These are phyloP conservation scores for Mortierella sp. DNA, from an alignment of 371 early-diverging fungal genomes.

Conservation along the genomic window DNA sequence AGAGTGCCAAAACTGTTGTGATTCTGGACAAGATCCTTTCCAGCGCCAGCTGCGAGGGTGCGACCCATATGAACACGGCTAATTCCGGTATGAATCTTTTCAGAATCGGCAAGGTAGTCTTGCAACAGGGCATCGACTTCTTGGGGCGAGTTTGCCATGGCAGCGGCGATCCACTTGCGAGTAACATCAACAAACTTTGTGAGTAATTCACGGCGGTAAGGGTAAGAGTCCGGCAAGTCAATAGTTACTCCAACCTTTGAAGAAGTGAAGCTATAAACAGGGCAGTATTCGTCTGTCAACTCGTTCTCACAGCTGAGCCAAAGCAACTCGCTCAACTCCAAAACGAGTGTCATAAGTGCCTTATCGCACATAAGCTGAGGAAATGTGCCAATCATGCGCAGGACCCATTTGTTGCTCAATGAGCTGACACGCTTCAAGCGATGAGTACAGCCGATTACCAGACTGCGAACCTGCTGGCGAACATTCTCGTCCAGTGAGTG, in stretches of 20 bases:
- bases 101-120: conserved; percentile 73
- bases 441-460: conserved; percentile 77
- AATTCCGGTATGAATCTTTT: conserved; percentile 62
- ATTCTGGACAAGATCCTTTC: conserved; percentile 64
- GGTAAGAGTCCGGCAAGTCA: conserved; percentile 81
- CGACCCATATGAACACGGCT: conserved; percentile 79
- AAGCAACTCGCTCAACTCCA: conserved; percentile 83
- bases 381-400: conserved; percentile 68
- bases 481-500: conserved; percentile 65
- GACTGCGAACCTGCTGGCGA: conserved; percentile 67
- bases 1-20: conserved; percentile 62
- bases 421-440: conserved; percentile 76
- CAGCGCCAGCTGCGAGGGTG: conserved; percentile 80
- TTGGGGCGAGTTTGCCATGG: conserved; percentile 60
- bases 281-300: conserved; percentile 84
- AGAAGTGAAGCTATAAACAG: conserved; percentile 81
- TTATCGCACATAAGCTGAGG: conserved; percentile 84
- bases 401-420: conserved; percentile 67
- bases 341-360: conserved; percentile 66
- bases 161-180: conserved; percentile 77
- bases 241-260: conserved; percentile 73
- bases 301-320: conserved; percentile 88
- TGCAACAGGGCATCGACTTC: conserved; percentile 78
- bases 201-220: conserved; percentile 79
- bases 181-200: conserved; percentile 73